Evolutionary conservation across 768 basidiomycete genomes (phyloP), one percentile per base, ranked within the genome.

Genomic region (Naganishia kalamii): DNA sequence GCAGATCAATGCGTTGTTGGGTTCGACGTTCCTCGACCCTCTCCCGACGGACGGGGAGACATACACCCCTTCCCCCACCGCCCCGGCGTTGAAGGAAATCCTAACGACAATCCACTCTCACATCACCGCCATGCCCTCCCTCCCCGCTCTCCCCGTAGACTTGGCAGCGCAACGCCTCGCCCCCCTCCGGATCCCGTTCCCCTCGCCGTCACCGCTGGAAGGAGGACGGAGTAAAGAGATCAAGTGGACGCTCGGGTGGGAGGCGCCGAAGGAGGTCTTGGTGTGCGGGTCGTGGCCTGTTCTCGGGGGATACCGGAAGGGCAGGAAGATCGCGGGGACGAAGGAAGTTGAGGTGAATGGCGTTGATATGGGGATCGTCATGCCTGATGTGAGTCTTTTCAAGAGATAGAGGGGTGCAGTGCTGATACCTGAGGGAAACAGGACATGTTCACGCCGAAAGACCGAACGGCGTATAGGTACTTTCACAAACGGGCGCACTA

Each of bases 401-500:
- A 12, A n/a, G 50, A 35, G 21, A 49, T 4, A 50, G 23, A 50
- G 41, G 41, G n/a, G 41, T n/a, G 25, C 23, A 5, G 8, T n/a
- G 30, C 25, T 15, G 15, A 10, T 25, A 23, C 29, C 21, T 15
- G 12, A n/a, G n/a, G n/a, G n/a, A n/a, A n/a, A n/a, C 67, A 80
- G 80, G 43, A 68, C 27, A 80, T 96, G n/a, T 93, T 98, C 72
- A 90, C 94, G 80, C 90, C 93, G 72, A 99, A 98, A 75, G 93
- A 98, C 74, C 90, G 91, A 69, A 81, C 92, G 64, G 87, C 92
- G 73, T 84, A 86, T 8, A 85, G 96, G 12, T 92, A 88, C 76
- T 93, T 94, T 75, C 88, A 93, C 74, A 98, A 98, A 74, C 83
- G 90, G 41, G 87, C 90, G 0, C 92, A 88, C 74, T 99, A 90